Base-by-base conservation (phyloP, 352 stramenopile genomes). In the Phytopythium oedochilum region DNA sequence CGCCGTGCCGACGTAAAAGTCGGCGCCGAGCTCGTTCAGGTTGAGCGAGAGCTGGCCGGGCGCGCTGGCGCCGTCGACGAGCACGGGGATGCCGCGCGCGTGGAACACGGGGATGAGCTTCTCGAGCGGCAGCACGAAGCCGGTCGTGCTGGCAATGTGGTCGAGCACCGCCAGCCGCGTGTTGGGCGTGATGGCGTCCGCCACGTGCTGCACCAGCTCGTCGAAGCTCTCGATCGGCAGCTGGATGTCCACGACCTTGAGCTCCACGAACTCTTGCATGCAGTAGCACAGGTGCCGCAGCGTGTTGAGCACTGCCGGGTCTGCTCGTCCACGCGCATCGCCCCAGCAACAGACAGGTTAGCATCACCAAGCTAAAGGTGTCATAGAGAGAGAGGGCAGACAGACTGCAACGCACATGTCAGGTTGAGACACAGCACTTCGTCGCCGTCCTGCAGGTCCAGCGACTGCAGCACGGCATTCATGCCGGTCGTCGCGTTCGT, bases 371-470 rank as follows among this genome's bases (percentile, higher is more conserved):
- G n/a, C n/a, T n/a, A n/a, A n/a, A n/a, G n/a, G n/a, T n/a, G n/a
- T n/a, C n/a, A n/a, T n/a, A n/a, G n/a, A n/a, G n/a, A n/a, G n/a
- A n/a, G n/a, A n/a, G n/a, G n/a, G n/a, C n/a, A n/a, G n/a, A n/a
- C n/a, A n/a, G n/a, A n/a, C n/a, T n/a, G n/a, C n/a, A n/a, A 73
- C 78, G 63, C 75, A 92, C 78, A 94, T n/a, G 84, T 92, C 18
- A 90, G 66, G 67, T 88, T 92, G 18, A 94, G 76, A 68, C 82
- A 94, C 48, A 94, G 62, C 53, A 94, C 83, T 85, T 94, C 83
- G 54, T 94, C 84, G 54, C 85, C 83, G 38, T 92, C 85, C 65
- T 94, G 82, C 44, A 94, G 71, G 65, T 94, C 83, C 20, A 94
- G 70, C 23, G 82, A 92, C 56, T 86, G 80, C 20, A 94, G 67